These are phyloP conservation scores for Graphilbum sp. DNA, from an alignment of 2,329 filamentous ascomycete species.

Conservation along the genomic window DNA sequence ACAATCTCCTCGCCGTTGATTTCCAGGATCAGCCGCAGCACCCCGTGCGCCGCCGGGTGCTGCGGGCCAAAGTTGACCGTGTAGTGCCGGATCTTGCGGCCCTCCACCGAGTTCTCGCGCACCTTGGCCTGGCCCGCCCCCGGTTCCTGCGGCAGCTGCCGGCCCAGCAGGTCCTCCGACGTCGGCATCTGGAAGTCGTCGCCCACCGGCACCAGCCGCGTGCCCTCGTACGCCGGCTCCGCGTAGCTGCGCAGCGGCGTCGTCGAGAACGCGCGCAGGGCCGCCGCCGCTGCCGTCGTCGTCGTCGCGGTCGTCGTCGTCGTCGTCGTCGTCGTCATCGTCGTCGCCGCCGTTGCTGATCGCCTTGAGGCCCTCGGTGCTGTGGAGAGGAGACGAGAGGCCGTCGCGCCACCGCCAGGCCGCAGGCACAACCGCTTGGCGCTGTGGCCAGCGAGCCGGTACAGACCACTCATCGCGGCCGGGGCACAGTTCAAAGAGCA, in stretches of 20 bases:
- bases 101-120: constrained; percentile 30
- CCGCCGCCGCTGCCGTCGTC: neutral
- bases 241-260: constrained; percentile 47
- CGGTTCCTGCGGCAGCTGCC: constrained; percentile 10
- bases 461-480: constrained; percentile 51
- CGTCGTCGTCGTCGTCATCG: neutral
- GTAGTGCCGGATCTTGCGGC: constrained; percentile 92
- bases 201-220: constrained; percentile 48
- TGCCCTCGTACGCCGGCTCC: constrained; percentile 36
- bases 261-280: constrained; percentile 47
- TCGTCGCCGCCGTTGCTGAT: neutral
- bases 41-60: constrained; percentile 95
- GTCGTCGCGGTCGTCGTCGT: neutral
- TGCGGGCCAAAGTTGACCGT: constrained; percentile 99
- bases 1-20: constrained; percentile 96
- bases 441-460: constrained; percentile 55
- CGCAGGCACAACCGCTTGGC: constrained; percentile 50
- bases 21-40: constrained; percentile 93
- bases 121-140: constrained; percentile 28
- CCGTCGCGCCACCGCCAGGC: constrained; percentile 13
- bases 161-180: constrained; percentile 21
- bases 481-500: neutral
- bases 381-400: constrained; percentile 4
- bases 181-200: constrained; percentile 39
- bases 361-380: constrained; percentile 9